Conservation (phyloP, 768 basidiomycete species). For the Paxillus ammoniavirescens region DNA sequence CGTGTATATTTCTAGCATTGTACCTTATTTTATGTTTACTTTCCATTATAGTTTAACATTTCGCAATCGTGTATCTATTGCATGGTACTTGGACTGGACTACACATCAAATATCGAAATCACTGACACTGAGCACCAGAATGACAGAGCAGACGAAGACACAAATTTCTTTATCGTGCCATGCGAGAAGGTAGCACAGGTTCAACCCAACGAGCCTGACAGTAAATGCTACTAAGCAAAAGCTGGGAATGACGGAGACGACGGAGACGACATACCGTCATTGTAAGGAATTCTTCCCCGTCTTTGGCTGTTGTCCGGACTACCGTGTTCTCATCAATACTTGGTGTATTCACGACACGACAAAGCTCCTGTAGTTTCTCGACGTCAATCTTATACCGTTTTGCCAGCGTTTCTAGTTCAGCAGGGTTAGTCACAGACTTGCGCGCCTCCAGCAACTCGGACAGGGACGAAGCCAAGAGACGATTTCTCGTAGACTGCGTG, state of each 20-base stretch:
- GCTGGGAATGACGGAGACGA: background rate
- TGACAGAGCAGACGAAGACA: background rate
- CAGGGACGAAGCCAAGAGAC: constrained; percentile 51
- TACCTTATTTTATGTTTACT: background rate
- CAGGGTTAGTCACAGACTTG: constrained; percentile 42
- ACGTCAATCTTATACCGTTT: constrained; percentile 54
- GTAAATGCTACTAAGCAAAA: background rate
- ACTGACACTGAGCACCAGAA: background rate
- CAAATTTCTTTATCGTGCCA: background rate
- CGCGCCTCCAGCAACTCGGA: constrained; percentile 61
- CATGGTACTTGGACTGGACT: constrained; percentile 11
- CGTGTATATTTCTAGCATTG: constrained; percentile 60
- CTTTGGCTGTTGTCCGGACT: constrained; percentile 43
- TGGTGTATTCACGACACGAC: constrained; percentile 61
- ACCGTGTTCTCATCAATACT: constrained; percentile 51
- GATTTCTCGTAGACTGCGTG: constrained; percentile 43
- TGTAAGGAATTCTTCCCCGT: constrained; percentile 54
- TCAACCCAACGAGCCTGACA: constrained; percentile 29
- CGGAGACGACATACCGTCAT: constrained; percentile 43
- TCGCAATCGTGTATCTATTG: constrained; percentile 2
- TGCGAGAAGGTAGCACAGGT: background rate
- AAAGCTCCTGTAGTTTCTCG: constrained; percentile 48
- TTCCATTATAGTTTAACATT: background rate
- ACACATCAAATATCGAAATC: background rate
- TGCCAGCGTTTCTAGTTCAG: constrained; percentile 51